Evolutionary conservation across 345 rosid species (phyloP).

Genomic region (Excoecaria cochinchinensis): DNA sequence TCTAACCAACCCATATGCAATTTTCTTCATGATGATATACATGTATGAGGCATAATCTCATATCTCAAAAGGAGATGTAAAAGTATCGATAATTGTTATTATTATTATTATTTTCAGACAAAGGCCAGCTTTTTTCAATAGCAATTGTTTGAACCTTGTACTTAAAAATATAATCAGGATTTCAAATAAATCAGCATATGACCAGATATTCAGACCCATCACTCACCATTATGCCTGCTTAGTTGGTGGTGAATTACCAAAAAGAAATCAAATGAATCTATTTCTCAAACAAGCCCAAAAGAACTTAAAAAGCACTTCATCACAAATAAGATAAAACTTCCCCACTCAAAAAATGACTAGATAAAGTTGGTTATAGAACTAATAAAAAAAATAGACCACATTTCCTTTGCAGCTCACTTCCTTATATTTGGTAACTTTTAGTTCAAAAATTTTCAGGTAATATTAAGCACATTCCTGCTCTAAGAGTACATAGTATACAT

Average conservation of each 20-base stretch:
- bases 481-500: not conserved
- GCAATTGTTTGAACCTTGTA: not conserved
- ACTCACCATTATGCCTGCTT: not conserved
- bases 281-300: not conserved
- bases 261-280: not conserved
- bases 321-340: not conserved
- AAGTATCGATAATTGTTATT: not conserved
- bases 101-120: not conserved
- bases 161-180: not conserved
- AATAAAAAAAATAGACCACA: not conserved
- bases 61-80: not conserved
- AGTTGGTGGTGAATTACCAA: not conserved
- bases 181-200: not conserved
- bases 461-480: not conserved
- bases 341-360: not conserved
- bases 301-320: not conserved
- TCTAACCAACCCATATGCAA: not conserved
- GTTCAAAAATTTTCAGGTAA: not conserved
- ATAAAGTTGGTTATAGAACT: not conserved
- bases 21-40: not conserved
- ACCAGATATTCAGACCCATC: not conserved
- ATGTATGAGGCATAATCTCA: not conserved
- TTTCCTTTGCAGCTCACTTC: not conserved
- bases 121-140: not conserved
- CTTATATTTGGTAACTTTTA: not conserved